These are phyloP conservation scores for Coniochaeta sp. DNA, from an alignment of 2,329 filamentous ascomycete genomes.

Conservation along the genomic window DNA sequence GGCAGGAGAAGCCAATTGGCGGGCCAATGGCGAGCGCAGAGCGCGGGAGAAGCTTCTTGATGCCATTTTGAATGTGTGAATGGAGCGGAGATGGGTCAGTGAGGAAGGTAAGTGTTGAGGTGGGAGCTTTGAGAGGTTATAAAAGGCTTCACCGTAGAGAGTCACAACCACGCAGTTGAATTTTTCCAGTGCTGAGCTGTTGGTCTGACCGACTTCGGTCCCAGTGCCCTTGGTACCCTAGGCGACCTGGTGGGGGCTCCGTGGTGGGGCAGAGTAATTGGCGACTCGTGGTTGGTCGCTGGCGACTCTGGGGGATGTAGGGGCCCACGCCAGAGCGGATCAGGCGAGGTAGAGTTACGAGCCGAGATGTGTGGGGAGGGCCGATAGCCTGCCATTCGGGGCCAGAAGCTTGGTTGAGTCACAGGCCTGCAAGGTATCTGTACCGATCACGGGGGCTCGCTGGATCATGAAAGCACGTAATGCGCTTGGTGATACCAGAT, in stretches of 20 bases:
- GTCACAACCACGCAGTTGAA: constrained; percentile 1
- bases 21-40: constrained; percentile 54
- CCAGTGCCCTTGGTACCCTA: not conserved
- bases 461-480: not conserved
- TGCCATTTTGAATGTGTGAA: constrained; percentile 55
- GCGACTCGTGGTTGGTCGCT: not conserved
- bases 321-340: not conserved
- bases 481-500: too few species aligned
- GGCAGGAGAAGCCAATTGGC: constrained; percentile 54
- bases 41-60: constrained; percentile 66
- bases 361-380: not conserved
- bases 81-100: constrained; percentile 21
- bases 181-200: not conserved
- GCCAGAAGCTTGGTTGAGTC: not conserved
- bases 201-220: not conserved
- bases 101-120: constrained; percentile 10
- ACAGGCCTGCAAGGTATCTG: not conserved
- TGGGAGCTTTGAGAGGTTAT: not conserved
- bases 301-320: not conserved
- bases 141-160: constrained; percentile 3
- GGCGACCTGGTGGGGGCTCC: not conserved
- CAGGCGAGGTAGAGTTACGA: not conserved
- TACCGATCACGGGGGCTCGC: not conserved
- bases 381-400: not conserved
- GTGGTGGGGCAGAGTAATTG: not conserved